Percentiles rank a stretch among this genome's conserved stretches.
Evolutionary conservation across 805 yeast species (phyloP).

Genomic region (Naumovozyma castellii): DNA sequence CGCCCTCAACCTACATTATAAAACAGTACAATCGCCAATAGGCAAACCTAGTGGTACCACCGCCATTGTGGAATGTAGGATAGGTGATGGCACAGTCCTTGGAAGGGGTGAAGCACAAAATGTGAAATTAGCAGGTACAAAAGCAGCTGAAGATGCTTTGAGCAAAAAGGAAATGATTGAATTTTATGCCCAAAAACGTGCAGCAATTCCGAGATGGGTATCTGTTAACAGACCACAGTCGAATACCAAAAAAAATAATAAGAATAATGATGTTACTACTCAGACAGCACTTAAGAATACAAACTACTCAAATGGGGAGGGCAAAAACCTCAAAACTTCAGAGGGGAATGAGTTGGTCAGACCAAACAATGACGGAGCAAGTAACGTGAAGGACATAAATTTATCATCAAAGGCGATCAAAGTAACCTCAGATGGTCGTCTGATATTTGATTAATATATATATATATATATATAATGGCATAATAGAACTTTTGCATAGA

Average conservation of each 20-base stretch:
- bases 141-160: constrained; percentile 80
- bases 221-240: constrained; percentile 8
- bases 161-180: constrained; percentile 49
- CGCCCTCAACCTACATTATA: constrained; percentile 50
- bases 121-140: constrained; percentile 65
- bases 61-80: constrained; percentile 54
- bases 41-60: constrained; percentile 26
- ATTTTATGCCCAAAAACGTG: constrained; percentile 50
- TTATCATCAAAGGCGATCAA: too few relatives aligned
- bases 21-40: constrained; percentile 33
- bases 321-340: too few relatives aligned
- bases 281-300: too few relatives aligned
- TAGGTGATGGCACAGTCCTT: constrained; percentile 51
- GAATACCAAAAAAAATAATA: background rate
- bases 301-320: too few relatives aligned
- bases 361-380: too few relatives aligned
- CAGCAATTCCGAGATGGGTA: constrained; percentile 39
- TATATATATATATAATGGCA: too few relatives aligned
- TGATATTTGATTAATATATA: too few relatives aligned
- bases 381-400: too few relatives aligned
- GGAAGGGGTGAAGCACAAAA: constrained; percentile 68
- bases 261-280: background rate
- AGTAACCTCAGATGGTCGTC: too few relatives aligned
- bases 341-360: too few relatives aligned
- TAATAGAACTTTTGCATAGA: too few relatives aligned